Conservation (phyloP, 345 rosid genomes). For the Euphorbia peplus region DNA sequence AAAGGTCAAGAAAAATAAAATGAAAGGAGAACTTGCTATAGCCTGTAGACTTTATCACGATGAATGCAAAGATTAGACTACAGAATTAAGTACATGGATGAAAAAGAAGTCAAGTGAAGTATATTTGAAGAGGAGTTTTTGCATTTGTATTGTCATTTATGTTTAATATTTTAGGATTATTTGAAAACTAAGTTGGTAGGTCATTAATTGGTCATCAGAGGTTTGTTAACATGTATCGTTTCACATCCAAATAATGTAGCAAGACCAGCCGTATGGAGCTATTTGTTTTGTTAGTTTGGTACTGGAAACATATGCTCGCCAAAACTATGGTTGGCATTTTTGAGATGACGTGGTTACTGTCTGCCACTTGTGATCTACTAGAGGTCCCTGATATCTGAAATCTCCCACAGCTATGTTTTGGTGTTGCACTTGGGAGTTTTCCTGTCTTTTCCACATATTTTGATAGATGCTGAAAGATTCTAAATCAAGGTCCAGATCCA, state of each 20-base stretch:
- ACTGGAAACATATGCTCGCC: background rate
- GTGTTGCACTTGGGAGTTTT: background rate
- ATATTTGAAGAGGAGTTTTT: background rate
- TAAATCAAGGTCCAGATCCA: background rate
- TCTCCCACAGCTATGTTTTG: background rate
- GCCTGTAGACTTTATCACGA: background rate
- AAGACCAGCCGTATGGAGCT: background rate
- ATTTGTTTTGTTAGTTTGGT: background rate
- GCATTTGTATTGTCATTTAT: background rate
- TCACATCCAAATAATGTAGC: background rate
- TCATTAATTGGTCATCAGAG: background rate
- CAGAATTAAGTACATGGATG: background rate
- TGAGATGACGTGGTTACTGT: background rate
- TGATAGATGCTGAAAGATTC: background rate
- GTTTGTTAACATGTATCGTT: background rate
- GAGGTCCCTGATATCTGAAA: background rate
- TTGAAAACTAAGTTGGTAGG: background rate
- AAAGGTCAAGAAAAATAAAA: background rate
- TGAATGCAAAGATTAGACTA: background rate
- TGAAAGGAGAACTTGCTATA: background rate
- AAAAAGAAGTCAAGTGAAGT: background rate
- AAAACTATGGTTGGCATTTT: background rate
- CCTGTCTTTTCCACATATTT: background rate
- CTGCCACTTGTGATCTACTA: background rate
- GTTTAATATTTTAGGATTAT: background rate